Conservation (phyloP, 1,139 yeast genomes). For the Saccharomycopsis phalli region DNA sequence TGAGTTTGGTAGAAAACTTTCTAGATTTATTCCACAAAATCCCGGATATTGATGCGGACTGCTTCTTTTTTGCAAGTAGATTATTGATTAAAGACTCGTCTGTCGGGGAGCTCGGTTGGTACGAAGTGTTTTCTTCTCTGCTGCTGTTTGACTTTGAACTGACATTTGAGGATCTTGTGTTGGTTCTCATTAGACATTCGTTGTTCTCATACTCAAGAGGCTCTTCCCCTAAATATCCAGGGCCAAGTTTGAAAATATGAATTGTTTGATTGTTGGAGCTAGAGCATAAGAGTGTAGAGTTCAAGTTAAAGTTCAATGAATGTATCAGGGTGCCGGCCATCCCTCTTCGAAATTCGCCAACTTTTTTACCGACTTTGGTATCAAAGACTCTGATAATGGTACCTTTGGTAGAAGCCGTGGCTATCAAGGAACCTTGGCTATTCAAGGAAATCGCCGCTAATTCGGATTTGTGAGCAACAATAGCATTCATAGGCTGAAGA, state of each 20-base stretch:
- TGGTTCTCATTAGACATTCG: conserved; percentile 9
- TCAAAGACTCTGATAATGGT: conserved; percentile 56
- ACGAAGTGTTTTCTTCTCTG: not conserved
- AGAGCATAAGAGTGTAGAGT: conserved; percentile 48
- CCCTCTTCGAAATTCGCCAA: conserved; percentile 60
- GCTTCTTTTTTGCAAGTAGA: conserved; percentile 9
- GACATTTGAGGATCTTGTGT: conserved; percentile 4
- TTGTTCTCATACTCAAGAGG: no score
- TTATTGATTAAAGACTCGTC: conserved; percentile 19
- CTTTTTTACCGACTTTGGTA: conserved; percentile 28
- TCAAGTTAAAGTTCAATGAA: conserved; percentile 45
- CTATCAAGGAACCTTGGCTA: conserved; percentile 43
- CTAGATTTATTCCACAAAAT: conserved; percentile 21
- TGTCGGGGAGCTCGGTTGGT: conserved; percentile 19
- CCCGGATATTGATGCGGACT: conserved; percentile 19
- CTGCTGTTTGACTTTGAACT: not conserved
- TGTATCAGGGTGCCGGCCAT: conserved; percentile 51
- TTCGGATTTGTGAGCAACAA: conserved; percentile 51
- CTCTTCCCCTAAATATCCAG: no score
- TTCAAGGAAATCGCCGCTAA: conserved; percentile 42
- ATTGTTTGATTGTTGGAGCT: conserved; percentile 62
- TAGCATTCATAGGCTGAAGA: conserved; percentile 44
- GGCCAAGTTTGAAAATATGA: conserved; percentile 48
- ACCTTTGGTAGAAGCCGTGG: conserved; percentile 66
- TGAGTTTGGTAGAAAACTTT: conserved; percentile 14